A percentile compares a stretch with the other conserved stretches of the same genome.
Evolutionary conservation across 1,139 yeast genomes (phyloP).

Genomic region (Saccharomyces uvarum): DNA sequence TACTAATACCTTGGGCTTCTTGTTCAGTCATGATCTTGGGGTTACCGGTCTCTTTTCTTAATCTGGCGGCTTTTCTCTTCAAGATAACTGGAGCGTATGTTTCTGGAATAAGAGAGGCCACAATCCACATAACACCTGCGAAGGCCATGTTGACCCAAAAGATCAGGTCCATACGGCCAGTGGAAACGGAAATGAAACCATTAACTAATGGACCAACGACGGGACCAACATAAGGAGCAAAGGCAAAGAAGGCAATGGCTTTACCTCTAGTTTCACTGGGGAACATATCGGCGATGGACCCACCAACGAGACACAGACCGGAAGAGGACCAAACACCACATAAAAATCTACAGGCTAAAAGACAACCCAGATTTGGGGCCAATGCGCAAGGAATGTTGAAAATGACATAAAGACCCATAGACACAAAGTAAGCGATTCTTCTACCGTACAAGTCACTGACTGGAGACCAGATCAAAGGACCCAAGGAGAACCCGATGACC

Average conservation of each 20-base stretch:
- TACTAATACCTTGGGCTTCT: constrained; percentile 65
- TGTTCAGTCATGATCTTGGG: constrained; percentile 82
- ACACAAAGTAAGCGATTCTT: constrained; percentile 70
- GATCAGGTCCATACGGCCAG: constrained; percentile 60
- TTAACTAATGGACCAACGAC: constrained; percentile 83
- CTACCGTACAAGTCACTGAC: constrained; percentile 80
- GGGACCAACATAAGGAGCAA: constrained; percentile 89
- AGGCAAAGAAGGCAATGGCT: constrained; percentile 84
- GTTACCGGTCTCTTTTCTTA: constrained; percentile 77
- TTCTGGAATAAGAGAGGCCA: constrained; percentile 62
- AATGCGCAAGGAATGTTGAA: constrained; percentile 87
- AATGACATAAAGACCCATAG: constrained; percentile 63
- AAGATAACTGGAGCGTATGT: constrained; percentile 85
- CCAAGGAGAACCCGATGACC: constrained; percentile 83
- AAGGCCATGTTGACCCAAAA: constrained; percentile 90
- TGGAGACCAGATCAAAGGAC: constrained; percentile 91
- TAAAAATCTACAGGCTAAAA: constrained; percentile 70
- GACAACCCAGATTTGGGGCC: constrained; percentile 73
- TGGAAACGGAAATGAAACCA: constrained; percentile 70
- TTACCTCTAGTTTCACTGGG: constrained; percentile 73
- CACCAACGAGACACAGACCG: constrained; percentile 81
- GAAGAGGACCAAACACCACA: constrained; percentile 83
- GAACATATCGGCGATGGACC: constrained; percentile 79
- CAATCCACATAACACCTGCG: constrained; percentile 74
- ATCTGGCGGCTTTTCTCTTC: constrained; percentile 56